These are phyloP conservation scores for Boletus eberwhitei DNA, from an alignment of 768 basidiomycete species.

Conservation along the genomic window DNA sequence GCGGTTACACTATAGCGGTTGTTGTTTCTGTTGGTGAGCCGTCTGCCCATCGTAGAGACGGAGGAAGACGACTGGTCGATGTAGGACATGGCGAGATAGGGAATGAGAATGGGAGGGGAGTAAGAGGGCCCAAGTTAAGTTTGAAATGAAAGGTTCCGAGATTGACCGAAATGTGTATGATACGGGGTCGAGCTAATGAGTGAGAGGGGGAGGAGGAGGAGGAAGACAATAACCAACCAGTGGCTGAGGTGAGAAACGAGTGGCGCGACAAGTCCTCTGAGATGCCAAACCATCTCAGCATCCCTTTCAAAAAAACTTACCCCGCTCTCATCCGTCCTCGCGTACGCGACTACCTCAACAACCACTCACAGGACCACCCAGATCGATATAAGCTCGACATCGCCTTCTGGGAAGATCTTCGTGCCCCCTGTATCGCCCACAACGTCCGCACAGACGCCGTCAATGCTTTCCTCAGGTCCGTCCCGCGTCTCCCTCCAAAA, in stretches of 20 bases:
- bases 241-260: slow-evolving; percentile 2
- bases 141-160: slow-evolving; percentile 9
- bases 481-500: slow-evolving; percentile 9
- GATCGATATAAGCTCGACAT: slow-evolving; percentile 84
- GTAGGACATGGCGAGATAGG: slow-evolving; percentile 50
- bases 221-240: slow-evolving; percentile 8
- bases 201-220: neutral
- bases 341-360: slow-evolving; percentile 63
- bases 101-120: neutral
- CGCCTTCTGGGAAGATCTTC: slow-evolving; percentile 60
- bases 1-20: slow-evolving; percentile 96
- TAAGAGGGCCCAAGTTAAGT: neutral
- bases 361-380: slow-evolving; percentile 70
- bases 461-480: slow-evolving; percentile 56
- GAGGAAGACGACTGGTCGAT: slow-evolving; percentile 52
- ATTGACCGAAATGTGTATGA: neutral
- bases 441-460: slow-evolving; percentile 53
- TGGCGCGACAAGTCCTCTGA: slow-evolving; percentile 11
- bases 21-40: slow-evolving; percentile 88
- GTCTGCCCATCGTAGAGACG: slow-evolving; percentile 62
- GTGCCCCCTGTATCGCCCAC: slow-evolving; percentile 55
- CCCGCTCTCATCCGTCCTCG: slow-evolving; percentile 50
- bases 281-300: slow-evolving; percentile 75
- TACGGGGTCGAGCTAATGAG: neutral
- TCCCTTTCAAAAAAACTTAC: slow-evolving; percentile 75